Percentiles rank a stretch among this genome's conserved stretches.
Conservation (phyloP, 1,284 basidiomycete genomes). For the Meira miltonrushii region DNA sequence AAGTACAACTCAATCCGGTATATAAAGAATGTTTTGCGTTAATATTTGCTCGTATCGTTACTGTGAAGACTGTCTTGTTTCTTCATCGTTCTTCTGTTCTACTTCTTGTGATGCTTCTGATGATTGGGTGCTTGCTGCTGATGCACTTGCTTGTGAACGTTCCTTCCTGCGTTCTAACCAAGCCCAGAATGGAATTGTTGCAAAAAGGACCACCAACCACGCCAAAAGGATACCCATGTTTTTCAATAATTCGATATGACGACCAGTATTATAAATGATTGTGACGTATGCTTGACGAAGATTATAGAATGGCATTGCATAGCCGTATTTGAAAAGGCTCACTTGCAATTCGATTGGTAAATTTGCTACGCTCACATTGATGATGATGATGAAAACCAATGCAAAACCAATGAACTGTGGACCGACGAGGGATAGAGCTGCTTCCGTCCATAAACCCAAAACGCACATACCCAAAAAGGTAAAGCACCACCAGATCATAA, state of each 20-base stretch:
- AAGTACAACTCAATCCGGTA: too few relatives aligned
- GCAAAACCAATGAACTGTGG: slow-evolving; percentile 37
- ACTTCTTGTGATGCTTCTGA: too few relatives aligned
- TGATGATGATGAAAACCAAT: slow-evolving; percentile 41
- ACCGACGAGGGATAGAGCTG: slow-evolving; percentile 33
- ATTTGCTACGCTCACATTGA: slow-evolving; percentile 40
- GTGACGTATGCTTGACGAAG: slow-evolving; percentile 37
- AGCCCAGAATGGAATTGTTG: slow-evolving; percentile 43
- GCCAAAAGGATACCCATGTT: slow-evolving; percentile 45
- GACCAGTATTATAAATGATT: slow-evolving; percentile 41
- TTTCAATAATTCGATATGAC: slow-evolving; percentile 35
- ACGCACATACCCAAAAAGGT: slow-evolving; percentile 40
- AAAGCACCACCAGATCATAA: slow-evolving; percentile 41
- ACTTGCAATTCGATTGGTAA: slow-evolving; percentile 26
- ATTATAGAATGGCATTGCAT: slow-evolving; percentile 47
- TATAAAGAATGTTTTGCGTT: too few relatives aligned
- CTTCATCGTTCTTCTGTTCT: too few relatives aligned
- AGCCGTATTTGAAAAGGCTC: slow-evolving; percentile 37
- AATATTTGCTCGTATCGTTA: too few relatives aligned
- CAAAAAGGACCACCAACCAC: slow-evolving; percentile 34
- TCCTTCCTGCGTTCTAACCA: slow-evolving; percentile 23
- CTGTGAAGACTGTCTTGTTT: too few relatives aligned
- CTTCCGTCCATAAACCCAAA: slow-evolving; percentile 35
- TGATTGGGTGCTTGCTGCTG: too few relatives aligned
- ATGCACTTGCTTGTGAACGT: background rate